A percentile compares a stretch with the other conserved stretches of the same genome.
These are phyloP conservation scores for Capsicum pubescens DNA, from an alignment of 257 asterid species.

Conservation along the genomic window DNA sequence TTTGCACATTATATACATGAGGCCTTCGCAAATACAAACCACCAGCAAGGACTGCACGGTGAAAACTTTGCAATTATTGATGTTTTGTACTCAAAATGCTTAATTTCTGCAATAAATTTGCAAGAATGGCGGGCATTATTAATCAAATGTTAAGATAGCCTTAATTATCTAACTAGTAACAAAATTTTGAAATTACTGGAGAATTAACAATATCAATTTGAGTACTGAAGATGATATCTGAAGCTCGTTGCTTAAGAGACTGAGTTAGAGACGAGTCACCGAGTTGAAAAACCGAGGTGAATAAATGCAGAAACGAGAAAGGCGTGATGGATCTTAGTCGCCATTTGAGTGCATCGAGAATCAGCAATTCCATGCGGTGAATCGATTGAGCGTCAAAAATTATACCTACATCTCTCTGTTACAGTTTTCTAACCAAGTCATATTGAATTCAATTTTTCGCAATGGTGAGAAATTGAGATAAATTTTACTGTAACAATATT, in stretches of 20 bases:
- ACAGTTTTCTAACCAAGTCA: constrained; percentile 1
- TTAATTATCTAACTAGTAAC: no score
- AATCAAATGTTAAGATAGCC: not conserved
- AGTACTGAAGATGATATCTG: constrained; percentile 48
- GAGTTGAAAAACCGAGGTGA: constrained; percentile 41
- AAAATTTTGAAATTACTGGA: not conserved
- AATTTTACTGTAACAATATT: not conserved
- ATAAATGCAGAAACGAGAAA: constrained; percentile 58
- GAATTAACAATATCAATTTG: constrained; percentile 45
- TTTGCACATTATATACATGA: constrained; percentile 9
- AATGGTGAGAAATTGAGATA: not conserved
- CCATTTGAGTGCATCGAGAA: constrained; percentile 59
- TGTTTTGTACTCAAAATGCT: constrained; percentile 53
- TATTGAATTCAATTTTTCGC: not conserved
- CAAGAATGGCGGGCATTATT: not conserved
- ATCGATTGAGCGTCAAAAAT: constrained; percentile 46
- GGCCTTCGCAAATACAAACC: not conserved
- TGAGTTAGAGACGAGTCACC: constrained; percentile 41
- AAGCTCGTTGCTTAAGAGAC: constrained; percentile 47
- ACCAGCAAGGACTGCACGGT: not conserved
- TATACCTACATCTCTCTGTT: constrained; percentile 55
- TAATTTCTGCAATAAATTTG: constrained; percentile 40
- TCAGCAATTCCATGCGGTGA: constrained; percentile 59
- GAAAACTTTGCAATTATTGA: constrained; percentile 42
- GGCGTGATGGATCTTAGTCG: constrained; percentile 69